These are phyloP conservation scores for Botrytis tulipae DNA, from an alignment of 2,329 filamentous ascomycete species.

Conservation along the genomic window DNA sequence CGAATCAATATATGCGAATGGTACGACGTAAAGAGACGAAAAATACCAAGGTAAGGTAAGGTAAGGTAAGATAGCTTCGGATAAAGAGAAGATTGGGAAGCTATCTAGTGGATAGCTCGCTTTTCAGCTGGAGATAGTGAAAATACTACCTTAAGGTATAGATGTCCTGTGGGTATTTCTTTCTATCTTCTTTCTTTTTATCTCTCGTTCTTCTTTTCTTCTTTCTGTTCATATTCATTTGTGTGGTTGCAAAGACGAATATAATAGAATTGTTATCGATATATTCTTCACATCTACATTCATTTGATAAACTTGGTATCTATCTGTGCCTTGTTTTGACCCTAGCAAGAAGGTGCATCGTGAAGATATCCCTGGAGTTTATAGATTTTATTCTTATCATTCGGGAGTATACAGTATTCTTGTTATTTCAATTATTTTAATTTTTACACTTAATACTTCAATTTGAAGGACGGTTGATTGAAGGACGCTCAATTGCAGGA, in stretches of 20 bases:
- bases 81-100: not conserved
- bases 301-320: not conserved
- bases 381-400: not conserved
- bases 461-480: not conserved
- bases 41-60: not conserved
- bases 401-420: not conserved
- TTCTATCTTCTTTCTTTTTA: not conserved
- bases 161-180: not conserved
- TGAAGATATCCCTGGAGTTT: not conserved
- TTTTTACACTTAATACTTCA: slow-evolving; percentile 2
- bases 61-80: not conserved
- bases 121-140: not conserved
- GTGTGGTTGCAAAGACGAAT: not conserved
- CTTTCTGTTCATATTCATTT: not conserved
- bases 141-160: not conserved
- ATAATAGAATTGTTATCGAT: not conserved
- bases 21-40: not conserved
- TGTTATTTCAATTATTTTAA: not conserved
- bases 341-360: slow-evolving; percentile 16
- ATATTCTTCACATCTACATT: not conserved
- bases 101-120: not conserved
- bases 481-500: not conserved
- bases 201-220: not conserved
- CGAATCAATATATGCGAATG: not conserved
- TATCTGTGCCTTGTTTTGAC: slow-evolving; percentile 16